Evolutionary conservation across 148 eudicot species (phyloP), one percentile per base, ranked within the genome.

Genomic region (Diospyros lotus): DNA sequence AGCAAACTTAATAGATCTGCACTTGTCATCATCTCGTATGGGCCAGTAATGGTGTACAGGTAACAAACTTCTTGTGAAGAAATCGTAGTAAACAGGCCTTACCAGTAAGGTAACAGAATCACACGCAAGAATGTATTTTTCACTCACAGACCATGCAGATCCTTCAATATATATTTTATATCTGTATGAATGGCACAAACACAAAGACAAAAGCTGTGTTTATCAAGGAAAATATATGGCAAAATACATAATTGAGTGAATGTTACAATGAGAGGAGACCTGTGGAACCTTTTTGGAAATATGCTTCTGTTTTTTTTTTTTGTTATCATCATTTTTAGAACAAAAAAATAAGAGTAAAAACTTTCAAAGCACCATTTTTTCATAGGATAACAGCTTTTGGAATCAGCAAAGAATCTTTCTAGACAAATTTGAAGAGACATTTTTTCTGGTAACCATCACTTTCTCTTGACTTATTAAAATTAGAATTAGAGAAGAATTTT

Each of bases 141-240:
- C 92, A 50, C 98, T 93, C 75, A 93, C 98, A 38, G 96, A 93
- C 98, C 98, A 93, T 52, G 96, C 96, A 54, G 91, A 85, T 44
- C 98, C 98, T 84, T 93, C 98, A 6, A 93, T 89, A 75, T 93
- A 93, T 68, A 93, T 89, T 77, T 93, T 93, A 80, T 81, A 93
- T 78, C 98, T 93, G 83, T 58, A 41, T 14, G 50, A 73, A 53
- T 76, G 4, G 41, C 64, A 72, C 17, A 43, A 12, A 1, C 45
- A 55, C n/a, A 68, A n/a, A 2, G 13, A 60, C 51, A 74, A 38
- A 11, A 79, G 13, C 43, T 54, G 3, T 5, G 28, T 11, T 10
- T 4, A 9, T 13, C 28, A 12, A 74, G 2, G 17, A 43, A 62
- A 46, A 28, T 5, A 65, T 38, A 59, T 3, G 28, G 13, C 45